Evolutionary conservation across 345 rosid species (phyloP), one percentile per base, ranked within the genome.

Genomic region (Eucalyptus lansdowneana): DNA sequence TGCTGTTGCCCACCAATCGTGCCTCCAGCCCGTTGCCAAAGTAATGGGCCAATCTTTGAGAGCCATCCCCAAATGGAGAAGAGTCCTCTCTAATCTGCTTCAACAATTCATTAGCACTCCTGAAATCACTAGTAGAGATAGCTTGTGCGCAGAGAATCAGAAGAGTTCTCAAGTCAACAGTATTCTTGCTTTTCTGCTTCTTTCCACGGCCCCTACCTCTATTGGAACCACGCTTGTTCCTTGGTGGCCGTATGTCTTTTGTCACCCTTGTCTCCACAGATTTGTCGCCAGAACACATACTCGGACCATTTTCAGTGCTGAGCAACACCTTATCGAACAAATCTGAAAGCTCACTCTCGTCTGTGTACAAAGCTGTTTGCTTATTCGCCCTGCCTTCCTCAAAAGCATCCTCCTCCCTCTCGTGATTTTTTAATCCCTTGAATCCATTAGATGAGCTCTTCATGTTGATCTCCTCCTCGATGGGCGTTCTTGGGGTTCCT

Each of bases 141-240:
- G 99, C 96, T 87, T 97, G 99, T 14, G 99, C 97, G 56, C 98
- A 97, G 17, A 93, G 93, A 31, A 94, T 92, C 87, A 96, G 90
- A 44, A 95, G 96, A 31, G 94, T 92, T 90, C 96, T 93, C 90
- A 97, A 94, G 93, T 97, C 99, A 88, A 95, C 93, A 1, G 93
- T 91, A 90, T 93, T 96, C 86, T 89, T 34, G 56, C 50, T 50
- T 29, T 51, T 94, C 90, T 91, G 93, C 91, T 91, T 95, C n/a
- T 50, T n/a, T 14, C 86, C 50, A 50, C 51, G 15, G 47, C 53
- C 86, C 9, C 86, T 89, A 24, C 47, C 51, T 12, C 15, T 2
- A 5, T 83, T n/a, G 47, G 47, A 42, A 13, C 87, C 51, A 88
- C 65, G 89, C 89, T 58, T 88, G 87, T 17, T 89, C 40, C 69